Conservation (phyloP, 129 eudicot genomes). For the Ambrosia artemisiifolia region DNA sequence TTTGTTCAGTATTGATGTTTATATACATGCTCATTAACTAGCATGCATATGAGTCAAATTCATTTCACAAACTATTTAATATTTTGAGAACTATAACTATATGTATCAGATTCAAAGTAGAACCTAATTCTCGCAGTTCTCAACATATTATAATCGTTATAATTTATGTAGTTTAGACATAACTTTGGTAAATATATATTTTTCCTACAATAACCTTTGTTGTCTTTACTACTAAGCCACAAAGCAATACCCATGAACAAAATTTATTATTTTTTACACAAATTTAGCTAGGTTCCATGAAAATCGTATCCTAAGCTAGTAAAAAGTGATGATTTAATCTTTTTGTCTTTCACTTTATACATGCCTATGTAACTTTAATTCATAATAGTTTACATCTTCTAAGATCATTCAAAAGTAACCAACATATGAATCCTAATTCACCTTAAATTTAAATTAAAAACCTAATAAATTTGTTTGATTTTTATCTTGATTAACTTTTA, state of each 20-base stretch:
- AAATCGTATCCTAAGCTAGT: slow-evolving; percentile 18
- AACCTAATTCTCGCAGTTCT: too few relatives aligned
- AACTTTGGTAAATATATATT: neutral
- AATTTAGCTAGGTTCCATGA: neutral
- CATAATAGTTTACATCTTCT: slow-evolving; percentile 4
- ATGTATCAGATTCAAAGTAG: too few relatives aligned
- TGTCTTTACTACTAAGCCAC: neutral
- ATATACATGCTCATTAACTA: neutral
- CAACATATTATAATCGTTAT: neutral
- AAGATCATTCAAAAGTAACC: slow-evolving; percentile 18
- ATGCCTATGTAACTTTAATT: slow-evolving; percentile 30
- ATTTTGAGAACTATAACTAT: too few relatives aligned
- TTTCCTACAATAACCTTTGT: neutral
- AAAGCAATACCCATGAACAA: neutral
- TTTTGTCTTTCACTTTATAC: slow-evolving; percentile 36
- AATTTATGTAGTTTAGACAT: neutral
- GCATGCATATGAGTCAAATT: slow-evolving; percentile 3
- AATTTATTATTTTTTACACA: neutral
- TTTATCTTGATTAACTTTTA: neutral
- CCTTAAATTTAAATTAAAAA: slow-evolving; percentile 5
- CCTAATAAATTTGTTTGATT: slow-evolving; percentile 1
- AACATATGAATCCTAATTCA: slow-evolving; percentile 8
- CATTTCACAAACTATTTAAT: too few relatives aligned
- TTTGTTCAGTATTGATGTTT: neutral
- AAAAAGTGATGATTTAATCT: slow-evolving; percentile 18